Conservation (phyloP, 345 rosid genomes). For the Pseudoturritis turrita region DNA sequence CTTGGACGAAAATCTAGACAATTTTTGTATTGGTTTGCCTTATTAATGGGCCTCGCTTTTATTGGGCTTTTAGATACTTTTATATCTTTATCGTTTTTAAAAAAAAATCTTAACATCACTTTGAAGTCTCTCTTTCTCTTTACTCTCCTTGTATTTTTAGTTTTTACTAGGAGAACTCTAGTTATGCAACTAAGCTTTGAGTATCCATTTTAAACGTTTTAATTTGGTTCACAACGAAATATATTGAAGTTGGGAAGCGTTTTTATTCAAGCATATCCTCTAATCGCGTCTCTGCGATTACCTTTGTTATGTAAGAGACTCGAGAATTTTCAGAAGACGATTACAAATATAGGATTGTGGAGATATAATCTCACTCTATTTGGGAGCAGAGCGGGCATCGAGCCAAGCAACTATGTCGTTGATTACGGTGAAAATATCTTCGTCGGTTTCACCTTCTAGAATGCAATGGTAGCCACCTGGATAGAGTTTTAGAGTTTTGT, state of each 20-base stretch:
- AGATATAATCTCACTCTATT: conserved; percentile 11
- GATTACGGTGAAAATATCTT: conserved; percentile 50
- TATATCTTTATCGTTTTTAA: background rate
- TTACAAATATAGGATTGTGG: background rate
- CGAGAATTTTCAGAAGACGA: background rate
- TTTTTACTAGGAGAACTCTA: too few species aligned
- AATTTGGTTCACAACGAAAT: background rate
- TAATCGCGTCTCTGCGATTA: too few species aligned
- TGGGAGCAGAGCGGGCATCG: conserved; percentile 40
- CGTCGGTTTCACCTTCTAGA: conserved; percentile 90
- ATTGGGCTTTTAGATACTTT: background rate
- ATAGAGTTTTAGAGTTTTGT: conserved; percentile 82
- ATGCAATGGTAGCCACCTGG: conserved; percentile 84
- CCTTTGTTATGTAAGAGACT: background rate
- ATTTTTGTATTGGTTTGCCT: background rate
- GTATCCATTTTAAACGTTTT: background rate
- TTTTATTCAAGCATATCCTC: background rate
- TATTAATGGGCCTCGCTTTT: conserved; percentile 4
- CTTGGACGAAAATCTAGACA: conserved; percentile 34
- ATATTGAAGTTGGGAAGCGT: background rate
- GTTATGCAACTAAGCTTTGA: background rate
- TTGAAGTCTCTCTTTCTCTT: too few species aligned
- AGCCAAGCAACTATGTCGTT: conserved; percentile 74
- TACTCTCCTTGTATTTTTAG: too few species aligned
- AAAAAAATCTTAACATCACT: too few species aligned